Evolutionary conservation across 2,329 filamentous ascomycete genomes (phyloP).

Genomic region (Reticulascus tulasneorum): DNA sequence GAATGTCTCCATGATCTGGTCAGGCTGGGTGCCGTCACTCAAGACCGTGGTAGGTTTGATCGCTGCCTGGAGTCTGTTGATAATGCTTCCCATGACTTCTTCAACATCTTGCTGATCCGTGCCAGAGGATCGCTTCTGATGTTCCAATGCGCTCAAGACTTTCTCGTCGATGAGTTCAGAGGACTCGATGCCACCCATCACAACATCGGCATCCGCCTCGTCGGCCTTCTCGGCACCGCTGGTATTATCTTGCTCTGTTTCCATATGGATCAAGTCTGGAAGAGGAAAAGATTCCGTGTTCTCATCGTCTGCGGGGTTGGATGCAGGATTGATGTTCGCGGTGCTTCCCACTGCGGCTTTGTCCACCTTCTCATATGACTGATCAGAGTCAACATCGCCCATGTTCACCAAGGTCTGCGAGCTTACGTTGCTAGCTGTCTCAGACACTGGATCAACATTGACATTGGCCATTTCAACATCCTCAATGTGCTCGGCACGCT

Average conservation of each 20-base stretch:
- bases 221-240: conserved; percentile 19
- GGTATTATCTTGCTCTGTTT: conserved; percentile 17
- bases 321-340: conserved; percentile 3
- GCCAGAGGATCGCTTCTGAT: conserved; percentile 42
- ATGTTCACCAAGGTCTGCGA: conserved; percentile 49
- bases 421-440: conserved; percentile 44
- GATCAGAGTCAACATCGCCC: conserved; percentile 30
- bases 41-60: conserved; percentile 68
- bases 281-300: conserved; percentile 15
- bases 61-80: conserved; percentile 86
- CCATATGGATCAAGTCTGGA: conserved; percentile 12
- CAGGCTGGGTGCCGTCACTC: conserved; percentile 69
- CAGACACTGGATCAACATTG: conserved; percentile 26
- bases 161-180: conserved; percentile 35
- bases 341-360: conserved; percentile 7
- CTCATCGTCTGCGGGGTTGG: conserved; percentile 18
- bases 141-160: conserved; percentile 41
- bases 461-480: conserved; percentile 32
- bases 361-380: conserved; percentile 30
- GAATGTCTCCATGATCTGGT: conserved; percentile 70
- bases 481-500: conserved; percentile 15
- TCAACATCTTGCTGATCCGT: conserved; percentile 89
- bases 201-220: conserved; percentile 5
- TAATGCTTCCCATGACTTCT: conserved; percentile 89
- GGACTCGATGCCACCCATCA: conserved; percentile 4